These are phyloP conservation scores for Nectriaceae sp. DNA, from an alignment of 2,329 filamentous ascomycete genomes.

Conservation along the genomic window DNA sequence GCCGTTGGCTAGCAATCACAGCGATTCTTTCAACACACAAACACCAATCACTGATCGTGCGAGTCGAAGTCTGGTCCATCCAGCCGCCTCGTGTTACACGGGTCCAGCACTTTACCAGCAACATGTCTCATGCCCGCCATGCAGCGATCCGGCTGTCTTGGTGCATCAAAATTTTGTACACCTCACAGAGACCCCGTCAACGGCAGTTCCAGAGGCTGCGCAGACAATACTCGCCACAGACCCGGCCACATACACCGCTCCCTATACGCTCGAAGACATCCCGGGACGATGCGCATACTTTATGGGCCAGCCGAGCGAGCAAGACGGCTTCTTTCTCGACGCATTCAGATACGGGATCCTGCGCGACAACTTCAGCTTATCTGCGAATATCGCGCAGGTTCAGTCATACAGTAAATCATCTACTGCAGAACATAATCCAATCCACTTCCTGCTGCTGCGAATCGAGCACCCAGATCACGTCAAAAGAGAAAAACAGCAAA, in stretches of 20 bases:
- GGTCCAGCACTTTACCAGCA: neutral
- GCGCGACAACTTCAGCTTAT: constrained; percentile 45
- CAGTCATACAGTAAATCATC: constrained; percentile 37
- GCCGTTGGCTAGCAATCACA: too few relatives aligned
- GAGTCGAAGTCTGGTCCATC: too few relatives aligned
- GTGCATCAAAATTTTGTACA: constrained; percentile 29
- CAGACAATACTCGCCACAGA: constrained; percentile 10
- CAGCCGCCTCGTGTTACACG: neutral
- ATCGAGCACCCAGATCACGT: constrained; percentile 48
- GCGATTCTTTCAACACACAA: too few relatives aligned
- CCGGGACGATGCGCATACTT: constrained; percentile 44
- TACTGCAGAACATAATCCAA: constrained; percentile 37
- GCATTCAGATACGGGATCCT: constrained; percentile 49
- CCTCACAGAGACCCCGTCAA: constrained; percentile 5
- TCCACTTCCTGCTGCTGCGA: constrained; percentile 48
- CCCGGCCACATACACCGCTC: constrained; percentile 10
- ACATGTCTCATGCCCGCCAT: neutral
- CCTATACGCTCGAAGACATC: constrained; percentile 44
- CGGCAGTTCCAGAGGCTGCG: constrained; percentile 1
- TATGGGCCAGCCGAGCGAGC: constrained; percentile 47
- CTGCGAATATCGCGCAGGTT: constrained; percentile 48
- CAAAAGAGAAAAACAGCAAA: constrained; percentile 36
- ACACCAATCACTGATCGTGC: too few relatives aligned
- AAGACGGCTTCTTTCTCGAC: constrained; percentile 48
- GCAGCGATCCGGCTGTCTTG: constrained; percentile 18